phyloP scores from a whole-genome alignment of 1,284 basidiomycete species.

The Grifola frondosa region DNA sequence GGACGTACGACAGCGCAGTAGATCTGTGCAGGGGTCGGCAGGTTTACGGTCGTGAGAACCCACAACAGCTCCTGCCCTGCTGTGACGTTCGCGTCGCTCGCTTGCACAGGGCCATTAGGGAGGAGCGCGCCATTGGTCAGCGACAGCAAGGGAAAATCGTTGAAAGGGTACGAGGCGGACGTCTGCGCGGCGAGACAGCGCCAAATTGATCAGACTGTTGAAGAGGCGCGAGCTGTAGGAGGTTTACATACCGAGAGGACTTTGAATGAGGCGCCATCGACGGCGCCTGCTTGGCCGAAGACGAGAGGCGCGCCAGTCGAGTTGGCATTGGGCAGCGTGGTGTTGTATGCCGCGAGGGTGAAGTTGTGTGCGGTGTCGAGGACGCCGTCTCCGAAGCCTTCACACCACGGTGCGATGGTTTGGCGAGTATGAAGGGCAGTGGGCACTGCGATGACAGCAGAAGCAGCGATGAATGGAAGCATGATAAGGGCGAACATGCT shows the following conservation, averaged over 20 bases:
- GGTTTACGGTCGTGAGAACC: constrained; percentile 11
- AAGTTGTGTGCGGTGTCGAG: constrained; percentile 10
- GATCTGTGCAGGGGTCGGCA: constrained; percentile 15
- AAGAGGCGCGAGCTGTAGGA: too few species aligned
- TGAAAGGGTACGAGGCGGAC: constrained; percentile 23
- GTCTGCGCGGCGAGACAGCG: constrained; percentile 18
- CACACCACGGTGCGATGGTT: too few species aligned
- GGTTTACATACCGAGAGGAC: constrained; percentile 3
- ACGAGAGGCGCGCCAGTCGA: constrained; percentile 11
- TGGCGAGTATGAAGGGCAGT: not conserved
- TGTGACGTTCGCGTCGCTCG: constrained; percentile 12
- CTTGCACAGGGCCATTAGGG: constrained; percentile 8
- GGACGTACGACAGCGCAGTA: constrained; percentile 14
- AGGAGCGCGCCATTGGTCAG: constrained; percentile 21
- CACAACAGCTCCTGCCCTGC: constrained; percentile 14
- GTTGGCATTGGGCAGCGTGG: constrained; percentile 8
- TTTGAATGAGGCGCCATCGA: not conserved
- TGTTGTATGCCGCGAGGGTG: constrained; percentile 10
- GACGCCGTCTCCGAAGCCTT: constrained; percentile 4
- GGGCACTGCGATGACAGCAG: not conserved
- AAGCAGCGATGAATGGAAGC: constrained; percentile 6
- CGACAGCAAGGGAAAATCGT: constrained; percentile 22
- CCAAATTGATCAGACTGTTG: too few species aligned
- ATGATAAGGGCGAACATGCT: constrained; percentile 16
- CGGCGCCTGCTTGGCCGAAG: constrained; percentile 2